Conservation (phyloP, 2,329 filamentous ascomycete species). For the Fusarium marasasianum region DNA sequence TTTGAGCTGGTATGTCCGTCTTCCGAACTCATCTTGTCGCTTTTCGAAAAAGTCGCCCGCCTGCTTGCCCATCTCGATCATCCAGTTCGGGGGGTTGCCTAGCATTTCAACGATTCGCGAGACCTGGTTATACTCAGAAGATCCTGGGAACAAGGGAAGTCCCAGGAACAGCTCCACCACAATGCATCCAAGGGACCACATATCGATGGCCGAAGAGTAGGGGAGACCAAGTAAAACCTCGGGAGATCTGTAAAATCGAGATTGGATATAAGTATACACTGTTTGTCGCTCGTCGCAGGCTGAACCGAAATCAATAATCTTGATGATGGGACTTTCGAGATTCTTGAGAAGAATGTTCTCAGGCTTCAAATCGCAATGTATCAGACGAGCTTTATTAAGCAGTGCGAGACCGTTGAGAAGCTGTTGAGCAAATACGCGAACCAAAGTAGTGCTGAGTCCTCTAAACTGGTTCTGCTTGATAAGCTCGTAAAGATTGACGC, state of each 20-base stretch:
- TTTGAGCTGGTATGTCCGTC: constrained; percentile 91
- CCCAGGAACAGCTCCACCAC: constrained; percentile 97
- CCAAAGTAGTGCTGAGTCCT: constrained; percentile 93
- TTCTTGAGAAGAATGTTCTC: constrained; percentile 99
- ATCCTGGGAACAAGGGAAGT: constrained; percentile 92
- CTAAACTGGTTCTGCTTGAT: constrained; percentile 99
- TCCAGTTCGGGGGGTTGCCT: constrained; percentile 95
- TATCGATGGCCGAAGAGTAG: constrained; percentile 98
- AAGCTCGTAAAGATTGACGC: constrained; percentile 96
- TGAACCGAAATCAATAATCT: constrained; percentile 99
- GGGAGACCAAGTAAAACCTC: constrained; percentile 95
- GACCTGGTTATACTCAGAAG: constrained; percentile 98
- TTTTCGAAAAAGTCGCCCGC: constrained; percentile 98
- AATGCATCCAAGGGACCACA: constrained; percentile 99
- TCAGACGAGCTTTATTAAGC: constrained; percentile 94
- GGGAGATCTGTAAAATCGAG: constrained; percentile 95
- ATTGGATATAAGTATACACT: constrained; percentile 99
- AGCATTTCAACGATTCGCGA: constrained; percentile 98
- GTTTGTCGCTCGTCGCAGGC: constrained; percentile 98
- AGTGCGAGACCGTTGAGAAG: constrained; percentile 90
- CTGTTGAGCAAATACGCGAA: constrained; percentile 97
- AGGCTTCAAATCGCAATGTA: constrained; percentile 97
- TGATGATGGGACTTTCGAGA: constrained; percentile 98
- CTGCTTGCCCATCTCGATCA: constrained; percentile 99
- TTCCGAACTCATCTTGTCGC: constrained; percentile 86